Base-by-base conservation (phyloP, 2,329 filamentous ascomycete genomes). In the Didymella sp. region DNA sequence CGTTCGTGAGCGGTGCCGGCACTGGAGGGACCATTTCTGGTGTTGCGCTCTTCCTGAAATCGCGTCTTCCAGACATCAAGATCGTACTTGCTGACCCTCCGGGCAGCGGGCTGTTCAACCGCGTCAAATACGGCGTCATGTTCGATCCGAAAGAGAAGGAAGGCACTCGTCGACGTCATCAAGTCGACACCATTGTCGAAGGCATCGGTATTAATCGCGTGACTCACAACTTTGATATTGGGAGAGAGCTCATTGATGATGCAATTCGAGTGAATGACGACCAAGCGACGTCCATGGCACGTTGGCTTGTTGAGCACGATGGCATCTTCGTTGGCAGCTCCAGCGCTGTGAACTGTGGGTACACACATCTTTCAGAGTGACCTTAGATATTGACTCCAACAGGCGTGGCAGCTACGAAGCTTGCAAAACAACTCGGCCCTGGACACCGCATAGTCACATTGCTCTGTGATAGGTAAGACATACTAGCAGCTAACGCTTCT, bases 161-260 rank as follows among this genome's bases (percentile, higher is more conserved):
- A 81, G 95, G 95, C 4, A 98, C 94, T 12, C 83, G 95, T 13
- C 84, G 96, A 45, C 84, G 95, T 57, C 88, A 91, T 68, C 96
- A 99, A 77, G 92, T 99, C 49, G 96, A 99, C 79, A 93, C 89
- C 4, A 91, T 99, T 62, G 92, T 99, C 25, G 96, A 99, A 78
- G 95, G 95, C 1, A 91, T 99, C 62, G 95, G 95, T 1, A 90
- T 98, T 76, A 99, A 96, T 73, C 88, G 95, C 2, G 83, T 96
- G n/a, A 99, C 95, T 1, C 85, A 87, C 50, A 99, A 98, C 75
- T 95, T 99, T 63, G 91, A 96, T 73, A 89, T 88, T 25, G 95
- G 94, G 0, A 83, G 91, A 63, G 88, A 94, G 70, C 78, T 97
- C 52, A 86, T 99, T 50, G 92, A 97, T 74, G 92, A 97, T 77